Evolutionary conservation across 2,329 filamentous ascomycete genomes (phyloP).

Genomic region (Penicillium sp.): DNA sequence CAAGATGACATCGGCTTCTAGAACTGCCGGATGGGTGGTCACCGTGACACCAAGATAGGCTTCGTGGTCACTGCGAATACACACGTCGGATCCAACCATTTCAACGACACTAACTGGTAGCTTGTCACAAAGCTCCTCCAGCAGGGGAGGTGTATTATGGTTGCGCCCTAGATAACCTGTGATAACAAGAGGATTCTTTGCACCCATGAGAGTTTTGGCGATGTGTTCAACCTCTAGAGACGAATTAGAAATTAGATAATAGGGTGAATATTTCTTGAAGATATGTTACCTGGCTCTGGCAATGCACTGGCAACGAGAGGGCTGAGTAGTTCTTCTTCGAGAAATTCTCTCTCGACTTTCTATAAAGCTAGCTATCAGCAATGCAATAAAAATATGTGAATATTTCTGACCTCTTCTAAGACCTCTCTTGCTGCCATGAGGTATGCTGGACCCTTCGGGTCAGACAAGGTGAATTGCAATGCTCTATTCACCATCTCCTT

Average conservation of each 20-base stretch:
- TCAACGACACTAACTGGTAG: conserved; percentile 55
- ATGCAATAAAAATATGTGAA: neutral
- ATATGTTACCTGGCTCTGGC: conserved; percentile 12
- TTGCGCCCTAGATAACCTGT: conserved; percentile 55
- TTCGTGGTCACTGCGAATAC: conserved; percentile 46
- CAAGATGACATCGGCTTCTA: conserved; percentile 77
- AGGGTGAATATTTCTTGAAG: neutral
- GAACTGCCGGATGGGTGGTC: conserved; percentile 72
- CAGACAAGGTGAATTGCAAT: conserved; percentile 75
- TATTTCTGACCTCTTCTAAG: conserved; percentile 75
- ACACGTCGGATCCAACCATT: conserved; percentile 54
- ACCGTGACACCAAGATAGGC: conserved; percentile 72
- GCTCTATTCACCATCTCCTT: conserved; percentile 87
- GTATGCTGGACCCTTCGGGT: conserved; percentile 78
- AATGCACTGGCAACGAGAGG: conserved; percentile 16
- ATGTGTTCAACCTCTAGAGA: conserved; percentile 41
- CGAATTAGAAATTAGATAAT: neutral
- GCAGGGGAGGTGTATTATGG: conserved; percentile 42
- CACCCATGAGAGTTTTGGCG: conserved; percentile 44
- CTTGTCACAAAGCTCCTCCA: conserved; percentile 51
- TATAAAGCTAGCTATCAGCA: neutral
- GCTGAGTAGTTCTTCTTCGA: conserved; percentile 16
- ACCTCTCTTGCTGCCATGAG: conserved; percentile 77
- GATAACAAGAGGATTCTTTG: conserved; percentile 52
- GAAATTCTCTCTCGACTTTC: conserved; percentile 20